Base-by-base conservation (phyloP, 371 early-diverging fungal species). In the Mortierella sp. region DNA sequence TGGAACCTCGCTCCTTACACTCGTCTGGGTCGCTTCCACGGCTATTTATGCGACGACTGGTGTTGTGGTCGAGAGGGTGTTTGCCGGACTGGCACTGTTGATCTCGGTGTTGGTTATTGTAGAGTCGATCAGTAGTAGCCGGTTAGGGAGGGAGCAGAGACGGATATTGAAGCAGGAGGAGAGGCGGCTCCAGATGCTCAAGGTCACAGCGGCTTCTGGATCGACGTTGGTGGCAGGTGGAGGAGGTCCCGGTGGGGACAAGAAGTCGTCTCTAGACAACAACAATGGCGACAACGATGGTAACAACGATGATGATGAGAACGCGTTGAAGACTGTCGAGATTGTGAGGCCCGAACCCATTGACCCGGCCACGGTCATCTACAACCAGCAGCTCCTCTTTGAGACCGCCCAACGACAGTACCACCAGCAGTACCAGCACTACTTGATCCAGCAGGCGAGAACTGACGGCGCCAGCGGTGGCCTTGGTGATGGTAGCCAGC, bases 291-390 rank as follows among this genome's bases (percentile, higher is more conserved):
- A 26, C n/a, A 26, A 31, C 0, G 47, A 70, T 47, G n/a, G n/a
- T n/a, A n/a, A 44, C 13, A 41, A 44, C 44, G 29, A 43, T 7
- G 29, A 34, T 48, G 40, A 26, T 4, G 64, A 64, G 4, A 22
- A 41, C 19, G 29, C 22, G 6, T 5, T 64, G 53, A 26, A 41
- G 4, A n/a, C 9, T 3, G 52, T 64, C 14, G 73, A 67, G 68
- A 73, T 73, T 58, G 67, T 73, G 8, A 26, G 73, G 1, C 73
- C 73, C 16, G 48, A 66, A n/a, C 31, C 73, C 1, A 43, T 73
- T 16, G 73, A 67, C 34, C 37, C 47, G 16, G 40, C 47, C 3
- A 43, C 66, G 10, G 73, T 67, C 9, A 58, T 66, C 14, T 58
- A 41, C 16, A 66, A 26, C 48, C 73, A 73, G 47, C 73, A 73